Evolutionary conservation across 2,329 filamentous ascomycete genomes (phyloP).

Genomic region (Fusarium sp.): DNA sequence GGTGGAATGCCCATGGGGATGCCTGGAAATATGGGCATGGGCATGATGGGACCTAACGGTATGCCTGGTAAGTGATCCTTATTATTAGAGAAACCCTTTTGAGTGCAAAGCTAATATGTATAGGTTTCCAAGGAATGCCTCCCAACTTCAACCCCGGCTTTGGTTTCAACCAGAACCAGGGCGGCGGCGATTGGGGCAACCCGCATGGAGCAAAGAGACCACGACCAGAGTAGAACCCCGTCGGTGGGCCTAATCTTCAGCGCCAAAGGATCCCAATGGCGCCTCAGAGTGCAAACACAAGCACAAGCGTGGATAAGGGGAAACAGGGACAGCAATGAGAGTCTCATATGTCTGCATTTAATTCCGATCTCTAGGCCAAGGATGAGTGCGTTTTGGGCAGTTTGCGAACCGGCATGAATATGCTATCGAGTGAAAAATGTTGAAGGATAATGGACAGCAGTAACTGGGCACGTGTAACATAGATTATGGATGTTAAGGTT

Average conservation of each 20-base stretch:
- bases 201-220: slow-evolving; percentile 84
- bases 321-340: background rate
- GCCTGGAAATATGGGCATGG: slow-evolving; percentile 67
- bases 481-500: slow-evolving; percentile 41
- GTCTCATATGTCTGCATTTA: background rate
- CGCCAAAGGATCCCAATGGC: background rate
- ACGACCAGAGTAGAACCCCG: slow-evolving; percentile 68
- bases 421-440: background rate
- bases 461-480: slow-evolving; percentile 37
- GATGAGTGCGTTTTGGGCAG: background rate
- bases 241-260: background rate
- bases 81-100: background rate
- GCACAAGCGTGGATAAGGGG: background rate
- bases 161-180: slow-evolving; percentile 64
- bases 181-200: slow-evolving; percentile 73
- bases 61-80: slow-evolving; percentile 48
- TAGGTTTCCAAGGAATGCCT: slow-evolving; percentile 74
- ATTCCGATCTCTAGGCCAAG: background rate
- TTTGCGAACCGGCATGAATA: slow-evolving; percentile 1
- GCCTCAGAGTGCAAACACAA: background rate
- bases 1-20: slow-evolving; percentile 64
- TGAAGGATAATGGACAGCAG: slow-evolving; percentile 14
- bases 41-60: slow-evolving; percentile 61
- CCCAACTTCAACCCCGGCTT: slow-evolving; percentile 78
- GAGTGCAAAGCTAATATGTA: slow-evolving; percentile 31